phyloP scores from a whole-genome alignment of 2,329 filamentous ascomycete genomes.

The Teratosphaeria nubilosa region DNA sequence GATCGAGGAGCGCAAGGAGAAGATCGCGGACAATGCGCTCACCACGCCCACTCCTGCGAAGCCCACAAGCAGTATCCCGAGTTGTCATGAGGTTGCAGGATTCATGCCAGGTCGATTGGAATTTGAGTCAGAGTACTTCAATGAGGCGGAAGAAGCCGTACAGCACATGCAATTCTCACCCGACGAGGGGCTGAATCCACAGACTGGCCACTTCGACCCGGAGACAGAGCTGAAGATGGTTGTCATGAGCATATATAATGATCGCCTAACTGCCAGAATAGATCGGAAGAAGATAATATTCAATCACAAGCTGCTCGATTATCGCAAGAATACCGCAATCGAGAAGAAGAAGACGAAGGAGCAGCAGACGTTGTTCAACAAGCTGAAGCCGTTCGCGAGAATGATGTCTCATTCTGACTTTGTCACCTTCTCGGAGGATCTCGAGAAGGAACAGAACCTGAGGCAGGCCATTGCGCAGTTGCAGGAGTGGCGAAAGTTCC shows the following conservation, averaged over 20 bases:
- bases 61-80: constrained; percentile 86
- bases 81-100: constrained; percentile 95
- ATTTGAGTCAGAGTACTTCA: constrained; percentile 95
- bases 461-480: constrained; percentile 81
- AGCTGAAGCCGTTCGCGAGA: constrained; percentile 87
- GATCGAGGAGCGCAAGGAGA: constrained; percentile 85
- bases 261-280: constrained; percentile 75
- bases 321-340: constrained; percentile 75
- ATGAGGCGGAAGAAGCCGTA: constrained; percentile 95
- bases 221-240: constrained; percentile 97
- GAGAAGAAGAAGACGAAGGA: constrained; percentile 97
- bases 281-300: constrained; percentile 96
- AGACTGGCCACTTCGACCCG: constrained; percentile 77
- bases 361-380: constrained; percentile 81
- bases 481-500: constrained; percentile 83
- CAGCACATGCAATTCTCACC: constrained; percentile 98
- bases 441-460: constrained; percentile 85
- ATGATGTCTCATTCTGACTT: constrained; percentile 96
- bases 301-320: constrained; percentile 86
- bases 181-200: constrained; percentile 79
- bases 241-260: constrained; percentile 97
- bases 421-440: constrained; percentile 69
- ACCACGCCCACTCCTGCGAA: constrained; percentile 79
- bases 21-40: constrained; percentile 70
- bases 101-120: constrained; percentile 97